Conservation (phyloP, 176 grass and related monocot genomes). For the Eleusine coracana region DNA sequence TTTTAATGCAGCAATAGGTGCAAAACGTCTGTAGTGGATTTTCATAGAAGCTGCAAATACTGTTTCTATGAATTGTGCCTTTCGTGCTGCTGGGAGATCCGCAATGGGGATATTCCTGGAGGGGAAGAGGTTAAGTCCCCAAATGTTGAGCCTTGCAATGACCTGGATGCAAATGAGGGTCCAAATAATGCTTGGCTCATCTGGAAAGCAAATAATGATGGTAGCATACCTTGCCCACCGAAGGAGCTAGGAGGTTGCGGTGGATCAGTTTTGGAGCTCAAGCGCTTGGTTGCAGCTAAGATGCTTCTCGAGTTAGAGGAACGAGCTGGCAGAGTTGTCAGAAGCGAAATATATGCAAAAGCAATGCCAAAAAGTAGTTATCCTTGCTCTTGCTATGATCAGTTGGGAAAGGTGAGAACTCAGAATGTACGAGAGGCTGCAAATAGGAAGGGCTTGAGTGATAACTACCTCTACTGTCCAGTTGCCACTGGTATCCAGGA, state of each 20-base stretch:
- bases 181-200: constrained; percentile 9
- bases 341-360: constrained; percentile 28
- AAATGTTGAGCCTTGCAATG: not conserved
- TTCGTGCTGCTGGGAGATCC: constrained; percentile 63
- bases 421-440: not conserved
- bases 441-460: too few relatives aligned
- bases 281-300: constrained; percentile 46
- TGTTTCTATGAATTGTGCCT: too few relatives aligned
- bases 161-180: not conserved
- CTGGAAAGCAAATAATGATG: constrained; percentile 60
- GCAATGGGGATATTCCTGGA: constrained; percentile 53
- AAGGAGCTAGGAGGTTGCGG: constrained; percentile 59
- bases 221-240: constrained; percentile 74
- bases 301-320: constrained; percentile 43
- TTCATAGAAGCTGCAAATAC: too few relatives aligned
- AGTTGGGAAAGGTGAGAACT: constrained; percentile 28
- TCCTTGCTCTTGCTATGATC: constrained; percentile 43
- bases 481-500: too few relatives aligned
- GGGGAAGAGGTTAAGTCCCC: constrained; percentile 24
- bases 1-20: too few relatives aligned
- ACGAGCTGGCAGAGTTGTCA: constrained; percentile 45
- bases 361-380: not conserved
- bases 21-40: too few relatives aligned
- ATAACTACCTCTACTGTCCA: too few relatives aligned
- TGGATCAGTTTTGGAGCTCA: constrained; percentile 46